Evolutionary conservation across 2,329 filamentous ascomycete species (phyloP).

Genomic region (Fusarium verticillioides): DNA sequence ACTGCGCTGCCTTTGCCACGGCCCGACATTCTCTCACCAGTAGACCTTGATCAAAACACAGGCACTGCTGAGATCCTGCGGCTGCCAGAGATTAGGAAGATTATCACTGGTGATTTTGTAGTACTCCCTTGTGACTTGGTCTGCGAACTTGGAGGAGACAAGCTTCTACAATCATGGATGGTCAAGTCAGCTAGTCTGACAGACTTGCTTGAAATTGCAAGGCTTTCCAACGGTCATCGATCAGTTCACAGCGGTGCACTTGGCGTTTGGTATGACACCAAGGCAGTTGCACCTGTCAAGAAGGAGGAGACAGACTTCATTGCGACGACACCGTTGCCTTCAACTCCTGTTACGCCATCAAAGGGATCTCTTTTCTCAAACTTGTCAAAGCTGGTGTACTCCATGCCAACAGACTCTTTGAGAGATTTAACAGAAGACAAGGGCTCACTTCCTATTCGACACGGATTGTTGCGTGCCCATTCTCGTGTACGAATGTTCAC

Average conservation of each 20-base stretch:
- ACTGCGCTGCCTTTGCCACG: constrained; percentile 78
- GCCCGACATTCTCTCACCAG: constrained; percentile 80
- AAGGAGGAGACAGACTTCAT: constrained; percentile 94
- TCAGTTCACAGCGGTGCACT: constrained; percentile 76
- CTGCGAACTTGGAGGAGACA: constrained; percentile 86
- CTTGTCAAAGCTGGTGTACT: constrained; percentile 83
- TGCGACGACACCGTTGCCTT: constrained; percentile 75
- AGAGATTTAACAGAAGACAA: constrained; percentile 84
- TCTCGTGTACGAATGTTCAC: constrained; percentile 83
- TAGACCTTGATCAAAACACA: constrained; percentile 81
- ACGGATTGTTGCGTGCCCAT: constrained; percentile 79
- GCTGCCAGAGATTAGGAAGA: constrained; percentile 81
- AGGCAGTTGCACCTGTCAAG: constrained; percentile 79
- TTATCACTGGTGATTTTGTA: constrained; percentile 86
- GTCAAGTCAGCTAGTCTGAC: constrained; percentile 78
- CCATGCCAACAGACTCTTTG: constrained; percentile 87
- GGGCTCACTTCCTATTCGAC: constrained; percentile 78
- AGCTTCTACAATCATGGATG: constrained; percentile 92
- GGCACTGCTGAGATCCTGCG: constrained; percentile 91
- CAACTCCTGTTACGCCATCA: constrained; percentile 56
- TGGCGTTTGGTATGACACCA: constrained; percentile 91
- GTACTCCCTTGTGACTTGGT: constrained; percentile 93
- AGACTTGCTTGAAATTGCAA: constrained; percentile 64
- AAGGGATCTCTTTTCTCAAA: constrained; percentile 73
- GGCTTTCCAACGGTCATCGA: constrained; percentile 52